These are phyloP conservation scores for Alternaria infectoria DNA, from an alignment of 2,329 filamentous ascomycete species.

Conservation along the genomic window DNA sequence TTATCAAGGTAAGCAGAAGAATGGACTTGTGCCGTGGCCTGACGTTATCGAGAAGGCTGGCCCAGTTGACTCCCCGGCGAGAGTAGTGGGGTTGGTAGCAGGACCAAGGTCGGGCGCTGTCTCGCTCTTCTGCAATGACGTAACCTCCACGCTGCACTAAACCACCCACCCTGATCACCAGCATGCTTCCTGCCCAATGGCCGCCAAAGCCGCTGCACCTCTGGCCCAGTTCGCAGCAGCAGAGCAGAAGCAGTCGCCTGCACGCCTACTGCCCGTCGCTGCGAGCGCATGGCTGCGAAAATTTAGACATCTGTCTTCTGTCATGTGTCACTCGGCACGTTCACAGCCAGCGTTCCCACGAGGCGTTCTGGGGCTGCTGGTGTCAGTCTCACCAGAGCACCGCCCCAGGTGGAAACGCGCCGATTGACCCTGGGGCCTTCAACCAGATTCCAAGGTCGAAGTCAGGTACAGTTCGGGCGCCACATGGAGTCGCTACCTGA, in stretches of 20 bases:
- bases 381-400: background rate
- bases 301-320: background rate
- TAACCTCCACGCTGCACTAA: slow-evolving; percentile 14
- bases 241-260: background rate
- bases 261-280: background rate
- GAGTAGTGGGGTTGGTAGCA: slow-evolving; percentile 28
- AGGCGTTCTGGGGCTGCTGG: background rate
- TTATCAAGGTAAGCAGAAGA: slow-evolving; percentile 10
- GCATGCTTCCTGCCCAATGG: slow-evolving; percentile 18
- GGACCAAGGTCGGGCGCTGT: slow-evolving; percentile 18
- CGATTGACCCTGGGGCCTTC: background rate
- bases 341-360: background rate
- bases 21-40: slow-evolving; percentile 23
- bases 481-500: slow-evolving; percentile 15
- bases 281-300: background rate
- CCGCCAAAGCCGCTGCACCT: slow-evolving; percentile 13
- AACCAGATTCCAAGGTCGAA: slow-evolving; percentile 1
- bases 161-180: slow-evolving; percentile 16
- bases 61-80: slow-evolving; percentile 23
- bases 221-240: slow-evolving; percentile 15
- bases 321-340: slow-evolving; percentile 15
- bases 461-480: slow-evolving; percentile 13
- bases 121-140: slow-evolving; percentile 21
- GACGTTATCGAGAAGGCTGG: slow-evolving; percentile 32
- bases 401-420: background rate